These are phyloP conservation scores for Dipteronia dyeriana DNA, from an alignment of 345 rosid species.

Conservation along the genomic window DNA sequence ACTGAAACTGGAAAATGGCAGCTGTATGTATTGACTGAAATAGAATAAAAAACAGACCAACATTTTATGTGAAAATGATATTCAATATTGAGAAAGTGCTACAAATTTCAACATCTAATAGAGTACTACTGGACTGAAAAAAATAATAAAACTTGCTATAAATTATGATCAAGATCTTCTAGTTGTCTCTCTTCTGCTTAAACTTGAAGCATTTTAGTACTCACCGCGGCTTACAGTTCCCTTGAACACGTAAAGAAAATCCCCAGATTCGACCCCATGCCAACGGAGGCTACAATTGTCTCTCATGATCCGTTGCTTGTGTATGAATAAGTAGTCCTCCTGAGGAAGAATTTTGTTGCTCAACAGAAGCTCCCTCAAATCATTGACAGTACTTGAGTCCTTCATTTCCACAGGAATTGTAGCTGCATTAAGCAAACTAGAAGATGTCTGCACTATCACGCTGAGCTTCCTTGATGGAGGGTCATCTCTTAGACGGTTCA, in stretches of 20 bases:
- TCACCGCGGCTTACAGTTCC: conserved; percentile 56
- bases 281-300: conserved; percentile 68
- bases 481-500: conserved; percentile 41
- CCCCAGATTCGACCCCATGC: conserved; percentile 81
- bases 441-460: conserved; percentile 69
- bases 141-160: not conserved
- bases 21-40: not conserved
- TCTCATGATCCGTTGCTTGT: conserved; percentile 82
- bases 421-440: conserved; percentile 66
- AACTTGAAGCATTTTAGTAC: conserved; percentile 19
- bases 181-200: not conserved
- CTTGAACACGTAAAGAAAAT: conserved; percentile 66
- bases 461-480: conserved; percentile 42
- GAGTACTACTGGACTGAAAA: not conserved
- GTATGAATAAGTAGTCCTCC: conserved; percentile 81
- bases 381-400: conserved; percentile 61
- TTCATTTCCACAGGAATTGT: conserved; percentile 64
- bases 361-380: conserved; percentile 53
- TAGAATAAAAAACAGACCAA: not conserved
- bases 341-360: conserved; percentile 49
- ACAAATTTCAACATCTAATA: too few species aligned
- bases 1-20: too few species aligned
- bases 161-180: not conserved
- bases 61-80: not conserved
- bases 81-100: not conserved